Evolutionary conservation across 1,139 yeast species (phyloP).

Genomic region (Sugiyamaella paludigena): DNA sequence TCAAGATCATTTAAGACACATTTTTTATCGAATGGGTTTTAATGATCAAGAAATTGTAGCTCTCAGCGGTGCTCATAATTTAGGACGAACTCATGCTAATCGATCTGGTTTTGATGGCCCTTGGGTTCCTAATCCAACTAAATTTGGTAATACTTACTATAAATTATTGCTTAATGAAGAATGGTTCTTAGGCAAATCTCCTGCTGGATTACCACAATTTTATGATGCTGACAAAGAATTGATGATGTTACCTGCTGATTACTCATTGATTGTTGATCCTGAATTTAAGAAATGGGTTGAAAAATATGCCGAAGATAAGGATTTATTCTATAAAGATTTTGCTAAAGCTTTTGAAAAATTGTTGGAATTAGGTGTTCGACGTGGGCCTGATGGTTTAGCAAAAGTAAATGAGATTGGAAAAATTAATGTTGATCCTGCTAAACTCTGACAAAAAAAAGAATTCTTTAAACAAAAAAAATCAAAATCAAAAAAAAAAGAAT

Average conservation of each 20-base stretch:
- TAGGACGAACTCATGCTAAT: slow-evolving; percentile 62
- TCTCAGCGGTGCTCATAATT: slow-evolving; percentile 60
- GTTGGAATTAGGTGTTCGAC: slow-evolving; percentile 55
- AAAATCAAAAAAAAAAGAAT: too few relatives aligned
- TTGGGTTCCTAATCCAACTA: slow-evolving; percentile 89
- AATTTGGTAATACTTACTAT: slow-evolving; percentile 56
- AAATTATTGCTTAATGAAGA: slow-evolving; percentile 65
- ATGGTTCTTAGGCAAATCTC: slow-evolving; percentile 65
- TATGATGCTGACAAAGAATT: slow-evolving; percentile 62
- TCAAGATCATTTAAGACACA: slow-evolving; percentile 51
- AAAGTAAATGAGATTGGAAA: slow-evolving; percentile 28
- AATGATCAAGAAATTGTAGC: slow-evolving; percentile 63
- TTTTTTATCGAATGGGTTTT: slow-evolving; percentile 62
- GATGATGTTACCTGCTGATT: slow-evolving; percentile 64
- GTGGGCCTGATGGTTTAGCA: slow-evolving; percentile 37
- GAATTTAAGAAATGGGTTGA: slow-evolving; percentile 51
- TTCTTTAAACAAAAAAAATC: too few relatives aligned
- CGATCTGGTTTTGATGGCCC: slow-evolving; percentile 81
- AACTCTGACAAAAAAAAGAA: not conserved
- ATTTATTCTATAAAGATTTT: slow-evolving; percentile 52
- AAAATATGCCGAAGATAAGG: slow-evolving; percentile 54
- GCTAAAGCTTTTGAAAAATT: slow-evolving; percentile 53
- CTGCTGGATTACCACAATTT: slow-evolving; percentile 66
- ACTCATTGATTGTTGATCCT: slow-evolving; percentile 52
- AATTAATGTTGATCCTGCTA: slow-evolving; percentile 11